Evolutionary conservation across 371 early-diverging fungal genomes (phyloP).

Genomic region (Mucor circinelloides): DNA sequence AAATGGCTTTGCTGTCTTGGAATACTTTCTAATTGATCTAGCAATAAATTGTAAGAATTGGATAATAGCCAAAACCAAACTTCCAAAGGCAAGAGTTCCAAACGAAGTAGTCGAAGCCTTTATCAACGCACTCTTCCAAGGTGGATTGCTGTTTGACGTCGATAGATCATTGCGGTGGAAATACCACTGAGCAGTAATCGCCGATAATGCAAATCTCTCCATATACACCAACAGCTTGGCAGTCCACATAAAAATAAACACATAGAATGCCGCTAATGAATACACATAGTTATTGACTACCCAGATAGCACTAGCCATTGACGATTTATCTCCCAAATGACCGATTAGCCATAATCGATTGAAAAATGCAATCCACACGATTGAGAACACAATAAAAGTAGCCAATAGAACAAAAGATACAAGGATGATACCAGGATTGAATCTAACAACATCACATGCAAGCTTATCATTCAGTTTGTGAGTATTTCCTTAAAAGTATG

Average conservation of each 20-base stretch:
- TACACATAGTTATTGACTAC: conserved; percentile 58
- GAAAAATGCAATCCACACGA: conserved; percentile 71
- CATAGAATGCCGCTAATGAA: conserved; percentile 55
- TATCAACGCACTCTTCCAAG: conserved; percentile 48
- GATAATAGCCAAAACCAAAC: conserved; percentile 66
- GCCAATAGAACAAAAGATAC: conserved; percentile 60
- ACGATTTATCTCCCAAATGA: conserved; percentile 30
- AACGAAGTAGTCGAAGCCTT: conserved; percentile 65
- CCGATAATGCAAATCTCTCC: conserved; percentile 70
- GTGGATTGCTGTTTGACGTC: conserved; percentile 18
- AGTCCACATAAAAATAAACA: conserved; percentile 79
- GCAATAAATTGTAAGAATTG: conserved; percentile 56
- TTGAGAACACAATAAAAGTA: conserved; percentile 61
- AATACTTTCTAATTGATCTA: conserved; percentile 46
- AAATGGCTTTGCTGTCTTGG: conserved; percentile 33
- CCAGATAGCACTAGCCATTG: conserved; percentile 40
- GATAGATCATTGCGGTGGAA: conserved; percentile 61
- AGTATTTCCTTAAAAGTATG: neutral
- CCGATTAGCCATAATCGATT: conserved; percentile 70
- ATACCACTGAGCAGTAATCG: conserved; percentile 81
- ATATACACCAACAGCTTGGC: conserved; percentile 68
- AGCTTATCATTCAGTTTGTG: conserved; percentile 43
- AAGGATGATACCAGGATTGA: conserved; percentile 69
- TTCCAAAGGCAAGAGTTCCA: conserved; percentile 73
- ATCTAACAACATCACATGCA: conserved; percentile 73